Evolutionary conservation across 176 grass and related monocot species (phyloP).

Genomic region (Hsuehochloa calcarea): DNA sequence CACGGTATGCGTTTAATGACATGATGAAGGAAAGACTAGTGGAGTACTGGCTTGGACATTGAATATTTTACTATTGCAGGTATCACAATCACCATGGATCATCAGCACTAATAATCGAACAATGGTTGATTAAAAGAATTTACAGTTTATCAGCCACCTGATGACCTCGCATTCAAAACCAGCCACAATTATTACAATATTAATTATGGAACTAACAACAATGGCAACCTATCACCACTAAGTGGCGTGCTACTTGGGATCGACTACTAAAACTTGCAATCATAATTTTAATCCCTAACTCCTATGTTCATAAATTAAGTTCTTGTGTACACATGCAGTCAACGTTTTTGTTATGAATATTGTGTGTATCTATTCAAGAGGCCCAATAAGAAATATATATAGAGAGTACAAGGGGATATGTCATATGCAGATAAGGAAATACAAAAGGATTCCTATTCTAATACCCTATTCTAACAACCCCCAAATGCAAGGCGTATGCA

Average conservation of each 20-base stretch:
- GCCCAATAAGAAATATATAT: too few relatives aligned
- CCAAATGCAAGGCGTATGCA: too few relatives aligned
- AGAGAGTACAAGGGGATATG: too few relatives aligned
- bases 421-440: too few relatives aligned
- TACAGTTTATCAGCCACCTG: not conserved
- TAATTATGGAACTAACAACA: not conserved
- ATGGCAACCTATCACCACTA: not conserved
- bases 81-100: not conserved
- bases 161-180: not conserved
- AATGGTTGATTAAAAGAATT: not conserved
- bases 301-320: not conserved
- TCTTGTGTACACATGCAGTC: not conserved
- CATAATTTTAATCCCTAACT: not conserved
- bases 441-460: too few relatives aligned
- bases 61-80: not conserved
- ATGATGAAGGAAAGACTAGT: not conserved
- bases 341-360: too few relatives aligned
- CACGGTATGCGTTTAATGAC: not conserved
- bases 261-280: not conserved
- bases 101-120: not conserved
- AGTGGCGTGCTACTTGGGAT: not conserved
- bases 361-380: too few relatives aligned
- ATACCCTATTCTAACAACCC: too few relatives aligned
- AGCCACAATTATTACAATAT: not conserved
- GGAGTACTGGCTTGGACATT: not conserved